phyloP scores from a whole-genome alignment of 768 basidiomycete species.

The Antrodiella citrinella region DNA sequence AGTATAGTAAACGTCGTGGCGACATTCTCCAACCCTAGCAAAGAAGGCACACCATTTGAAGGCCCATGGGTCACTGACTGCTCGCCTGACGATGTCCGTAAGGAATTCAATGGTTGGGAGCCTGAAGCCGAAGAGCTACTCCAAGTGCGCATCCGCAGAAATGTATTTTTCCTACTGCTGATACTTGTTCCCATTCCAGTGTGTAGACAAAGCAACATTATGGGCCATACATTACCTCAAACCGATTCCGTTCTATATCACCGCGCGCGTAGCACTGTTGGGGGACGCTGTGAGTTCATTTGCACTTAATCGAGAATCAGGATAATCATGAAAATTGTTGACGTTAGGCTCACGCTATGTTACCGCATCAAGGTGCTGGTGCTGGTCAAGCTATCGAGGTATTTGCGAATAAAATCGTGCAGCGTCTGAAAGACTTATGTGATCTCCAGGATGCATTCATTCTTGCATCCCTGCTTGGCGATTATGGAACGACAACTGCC shows the following conservation, averaged over 20 bases:
- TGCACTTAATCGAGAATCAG: not conserved
- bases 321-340: not conserved
- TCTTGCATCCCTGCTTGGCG: slow-evolving; percentile 20
- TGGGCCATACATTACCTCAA: slow-evolving; percentile 26
- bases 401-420: not conserved
- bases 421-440: not conserved
- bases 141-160: slow-evolving; percentile 12
- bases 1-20: slow-evolving; percentile 39
- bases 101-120: slow-evolving; percentile 23
- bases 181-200: slow-evolving; percentile 15
- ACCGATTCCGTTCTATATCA: slow-evolving; percentile 19
- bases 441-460: slow-evolving; percentile 23
- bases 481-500: slow-evolving; percentile 13
- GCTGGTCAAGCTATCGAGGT: slow-evolving; percentile 29
- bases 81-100: slow-evolving; percentile 16
- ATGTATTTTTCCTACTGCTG: no score
- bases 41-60: slow-evolving; percentile 20
- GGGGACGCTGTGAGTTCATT: slow-evolving; percentile 23
- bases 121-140: slow-evolving; percentile 20
- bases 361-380: slow-evolving; percentile 25
- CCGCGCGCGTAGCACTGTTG: slow-evolving; percentile 19
- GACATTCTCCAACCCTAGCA: slow-evolving; percentile 29
- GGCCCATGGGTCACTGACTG: slow-evolving; percentile 22
- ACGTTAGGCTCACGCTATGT: slow-evolving; percentile 27
- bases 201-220: slow-evolving; percentile 19